phyloP scores from a whole-genome alignment of 2,329 filamentous ascomycete genomes.

The Cryphonectria nitschkei region DNA sequence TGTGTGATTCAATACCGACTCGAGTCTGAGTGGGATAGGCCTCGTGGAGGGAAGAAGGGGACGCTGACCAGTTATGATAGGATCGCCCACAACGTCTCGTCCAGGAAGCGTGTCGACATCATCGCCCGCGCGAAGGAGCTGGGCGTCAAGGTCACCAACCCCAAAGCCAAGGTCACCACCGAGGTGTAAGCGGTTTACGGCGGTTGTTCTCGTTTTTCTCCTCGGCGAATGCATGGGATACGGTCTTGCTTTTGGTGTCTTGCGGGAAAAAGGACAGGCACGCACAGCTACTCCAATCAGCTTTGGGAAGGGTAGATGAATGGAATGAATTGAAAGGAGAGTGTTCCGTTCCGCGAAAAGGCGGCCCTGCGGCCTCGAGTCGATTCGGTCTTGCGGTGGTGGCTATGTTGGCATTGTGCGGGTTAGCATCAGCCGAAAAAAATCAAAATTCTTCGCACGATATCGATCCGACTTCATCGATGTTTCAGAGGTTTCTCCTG shows the following conservation, averaged over 20 bases:
- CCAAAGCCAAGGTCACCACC: slow-evolving; percentile 98
- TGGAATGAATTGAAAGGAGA: slow-evolving; percentile 26
- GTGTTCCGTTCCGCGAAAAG: slow-evolving; percentile 21
- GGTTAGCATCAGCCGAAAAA: slow-evolving; percentile 30
- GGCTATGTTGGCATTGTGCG: slow-evolving; percentile 29
- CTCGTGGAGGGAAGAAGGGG: no score
- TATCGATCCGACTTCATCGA: not conserved
- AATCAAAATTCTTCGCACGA: slow-evolving; percentile 27
- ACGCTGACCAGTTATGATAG: slow-evolving; percentile 49
- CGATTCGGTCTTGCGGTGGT: slow-evolving; percentile 27
- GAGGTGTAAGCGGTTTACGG: slow-evolving; percentile 66
- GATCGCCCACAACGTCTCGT: slow-evolving; percentile 97
- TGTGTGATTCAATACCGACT: not conserved
- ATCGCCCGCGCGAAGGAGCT: slow-evolving; percentile 96
- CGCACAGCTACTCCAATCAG: slow-evolving; percentile 24
- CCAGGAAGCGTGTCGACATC: slow-evolving; percentile 98
- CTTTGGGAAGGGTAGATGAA: slow-evolving; percentile 25
- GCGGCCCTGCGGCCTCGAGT: slow-evolving; percentile 28
- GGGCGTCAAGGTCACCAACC: slow-evolving; percentile 99
- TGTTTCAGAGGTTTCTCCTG: not conserved
- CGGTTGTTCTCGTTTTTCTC: slow-evolving; percentile 28
- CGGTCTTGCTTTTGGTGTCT: slow-evolving; percentile 33
- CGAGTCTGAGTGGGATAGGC: not conserved
- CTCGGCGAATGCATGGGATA: slow-evolving; percentile 32
- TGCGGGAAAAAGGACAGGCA: slow-evolving; percentile 30